A percentile compares a stretch with the other conserved stretches of the same genome.
phyloP scores from a whole-genome alignment of 495 filamentous ascomycete species.

The Chaetomium cochliodes region DNA sequence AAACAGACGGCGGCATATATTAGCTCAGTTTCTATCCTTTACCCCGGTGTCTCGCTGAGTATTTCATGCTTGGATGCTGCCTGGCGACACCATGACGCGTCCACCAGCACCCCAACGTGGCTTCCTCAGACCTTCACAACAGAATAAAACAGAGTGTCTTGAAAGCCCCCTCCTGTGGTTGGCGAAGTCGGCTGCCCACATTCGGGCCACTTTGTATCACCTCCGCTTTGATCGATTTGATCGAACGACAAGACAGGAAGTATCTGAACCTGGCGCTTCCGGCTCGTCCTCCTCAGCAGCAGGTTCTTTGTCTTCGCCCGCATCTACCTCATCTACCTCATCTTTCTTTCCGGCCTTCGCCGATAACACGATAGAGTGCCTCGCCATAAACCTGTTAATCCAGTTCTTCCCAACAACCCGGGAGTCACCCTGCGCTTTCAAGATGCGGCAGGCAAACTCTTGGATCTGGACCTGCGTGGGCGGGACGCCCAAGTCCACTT shows the following conservation, averaged over 20 bases:
- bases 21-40: too few relatives aligned
- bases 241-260: not conserved
- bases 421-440: not conserved
- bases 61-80: not conserved
- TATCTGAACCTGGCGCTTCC: not conserved
- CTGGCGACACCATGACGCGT: not conserved
- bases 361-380: not conserved
- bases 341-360: not conserved
- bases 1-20: too few relatives aligned
- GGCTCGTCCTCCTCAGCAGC: not conserved
- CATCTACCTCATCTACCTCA: not conserved
- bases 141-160: not conserved
- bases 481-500: not conserved
- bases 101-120: not conserved
- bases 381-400: not conserved
- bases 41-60: too few relatives aligned
- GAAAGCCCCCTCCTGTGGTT: not conserved
- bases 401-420: not conserved
- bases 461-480: not conserved
- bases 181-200: not conserved
- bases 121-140: not conserved
- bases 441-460: not conserved
- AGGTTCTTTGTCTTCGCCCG: not conserved
- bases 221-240: not conserved
- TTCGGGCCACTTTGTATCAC: not conserved